These are phyloP conservation scores for Thymus quinquecostatus DNA, from an alignment of 257 asterid genomes.

Conservation along the genomic window DNA sequence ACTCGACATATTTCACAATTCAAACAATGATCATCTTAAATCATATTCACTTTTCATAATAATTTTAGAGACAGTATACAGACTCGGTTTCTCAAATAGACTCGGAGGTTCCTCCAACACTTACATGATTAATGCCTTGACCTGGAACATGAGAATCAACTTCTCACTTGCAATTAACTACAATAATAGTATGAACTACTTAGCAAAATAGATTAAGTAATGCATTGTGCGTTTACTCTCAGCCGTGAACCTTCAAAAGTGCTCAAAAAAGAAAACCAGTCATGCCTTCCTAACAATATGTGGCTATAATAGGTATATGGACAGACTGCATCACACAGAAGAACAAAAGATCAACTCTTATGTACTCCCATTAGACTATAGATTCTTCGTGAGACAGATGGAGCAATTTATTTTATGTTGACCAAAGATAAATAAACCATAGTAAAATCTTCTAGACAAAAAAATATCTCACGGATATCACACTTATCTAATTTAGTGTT, in stretches of 20 bases:
- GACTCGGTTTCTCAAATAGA: slow-evolving; percentile 16
- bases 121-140: not conserved
- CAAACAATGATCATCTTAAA: not conserved
- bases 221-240: not conserved
- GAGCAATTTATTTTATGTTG: not conserved
- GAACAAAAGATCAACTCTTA: slow-evolving; percentile 4
- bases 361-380: slow-evolving; percentile 3
- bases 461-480: not conserved
- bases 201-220: not conserved
- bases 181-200: not conserved
- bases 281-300: not conserved
- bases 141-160: not conserved
- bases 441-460: not conserved
- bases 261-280: not conserved
- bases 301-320: not conserved
- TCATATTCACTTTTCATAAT: not conserved
- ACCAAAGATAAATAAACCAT: not conserved
- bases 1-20: not conserved
- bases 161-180: not conserved
- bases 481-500: not conserved
- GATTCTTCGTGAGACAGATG: not conserved
- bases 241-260: not conserved
- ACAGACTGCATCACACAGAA: not conserved
- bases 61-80: not conserved
- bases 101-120: not conserved